Evolutionary conservation across 1,284 basidiomycete genomes (phyloP).

Genomic region (Boletellus deceptivus): DNA sequence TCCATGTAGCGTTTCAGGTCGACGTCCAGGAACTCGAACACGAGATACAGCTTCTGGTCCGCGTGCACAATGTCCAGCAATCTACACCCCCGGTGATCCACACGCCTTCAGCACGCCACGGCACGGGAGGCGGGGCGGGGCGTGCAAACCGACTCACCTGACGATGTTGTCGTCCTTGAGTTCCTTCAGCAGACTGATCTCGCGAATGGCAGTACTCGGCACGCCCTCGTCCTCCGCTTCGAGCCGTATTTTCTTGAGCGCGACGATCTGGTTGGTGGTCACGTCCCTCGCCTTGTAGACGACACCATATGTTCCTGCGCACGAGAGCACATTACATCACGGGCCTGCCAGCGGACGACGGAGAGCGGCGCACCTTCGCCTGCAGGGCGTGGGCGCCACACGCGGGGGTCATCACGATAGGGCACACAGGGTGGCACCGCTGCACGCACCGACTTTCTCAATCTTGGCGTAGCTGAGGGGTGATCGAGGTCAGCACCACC

Average conservation of each 20-base stretch:
- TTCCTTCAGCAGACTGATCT: constrained; percentile 97
- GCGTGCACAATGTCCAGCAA: constrained; percentile 96
- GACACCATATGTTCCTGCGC: constrained; percentile 93
- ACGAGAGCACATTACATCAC: constrained; percentile 13
- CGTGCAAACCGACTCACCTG: constrained; percentile 44
- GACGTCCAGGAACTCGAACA: constrained; percentile 93
- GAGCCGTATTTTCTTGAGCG: constrained; percentile 96
- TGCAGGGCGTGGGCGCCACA: constrained; percentile 31
- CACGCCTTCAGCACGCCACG: constrained; percentile 15
- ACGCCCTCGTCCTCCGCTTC: constrained; percentile 99
- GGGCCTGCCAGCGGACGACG: neutral
- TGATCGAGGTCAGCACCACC: constrained; percentile 17
- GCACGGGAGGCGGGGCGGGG: neutral
- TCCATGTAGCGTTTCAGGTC: constrained; percentile 98
- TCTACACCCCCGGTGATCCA: constrained; percentile 42
- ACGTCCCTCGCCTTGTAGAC: constrained; percentile 91
- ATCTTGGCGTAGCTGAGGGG: constrained; percentile 59
- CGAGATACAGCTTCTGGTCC: constrained; percentile 95
- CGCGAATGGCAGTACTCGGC: constrained; percentile 94
- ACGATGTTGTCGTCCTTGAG: constrained; percentile 96
- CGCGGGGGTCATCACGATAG: constrained; percentile 18
- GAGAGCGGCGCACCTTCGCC: constrained; percentile 50
- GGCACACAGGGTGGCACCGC: constrained; percentile 11
- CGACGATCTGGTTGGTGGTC: constrained; percentile 76
- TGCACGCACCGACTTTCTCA: constrained; percentile 70